A percentile compares a stretch with the other conserved stretches of the same genome.
These are phyloP conservation scores for Priceomyces medius DNA, from an alignment of 805 yeast genomes.

Conservation along the genomic window DNA sequence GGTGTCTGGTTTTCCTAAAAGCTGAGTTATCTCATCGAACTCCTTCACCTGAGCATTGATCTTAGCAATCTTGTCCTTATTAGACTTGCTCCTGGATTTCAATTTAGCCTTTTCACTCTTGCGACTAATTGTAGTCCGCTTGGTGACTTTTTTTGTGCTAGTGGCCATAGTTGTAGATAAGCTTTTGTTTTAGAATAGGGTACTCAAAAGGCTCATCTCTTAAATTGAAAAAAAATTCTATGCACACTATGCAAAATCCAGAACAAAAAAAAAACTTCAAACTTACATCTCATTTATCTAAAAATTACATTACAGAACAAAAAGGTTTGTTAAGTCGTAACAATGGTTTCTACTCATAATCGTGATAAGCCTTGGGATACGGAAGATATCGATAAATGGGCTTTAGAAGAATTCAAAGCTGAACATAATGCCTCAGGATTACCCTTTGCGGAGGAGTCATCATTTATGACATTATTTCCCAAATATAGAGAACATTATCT, in stretches of 20 bases:
- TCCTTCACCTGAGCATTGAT: conserved; percentile 29
- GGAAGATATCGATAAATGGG: conserved; percentile 92
- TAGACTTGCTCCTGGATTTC: conserved; percentile 24
- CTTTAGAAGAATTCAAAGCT: conserved; percentile 79
- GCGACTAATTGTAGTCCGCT: background rate
- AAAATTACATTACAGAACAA: background rate
- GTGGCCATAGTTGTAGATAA: background rate
- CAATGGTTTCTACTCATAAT: conserved; percentile 90
- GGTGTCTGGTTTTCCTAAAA: conserved; percentile 11
- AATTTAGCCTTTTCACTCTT: background rate
- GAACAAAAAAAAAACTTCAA: background rate
- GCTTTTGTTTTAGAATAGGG: background rate
- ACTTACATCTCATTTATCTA: background rate
- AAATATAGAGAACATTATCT: conserved; percentile 92
- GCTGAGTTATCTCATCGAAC: conserved; percentile 20
- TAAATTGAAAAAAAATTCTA: background rate
- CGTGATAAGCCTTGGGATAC: conserved; percentile 98
- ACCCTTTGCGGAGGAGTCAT: conserved; percentile 93
- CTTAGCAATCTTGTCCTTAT: conserved; percentile 32
- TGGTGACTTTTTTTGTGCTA: background rate
- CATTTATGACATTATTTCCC: conserved; percentile 93
- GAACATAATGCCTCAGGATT: conserved; percentile 85
- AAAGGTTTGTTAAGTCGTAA: conserved; percentile 2
- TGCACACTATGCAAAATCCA: background rate
- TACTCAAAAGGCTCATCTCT: conserved; percentile 2